Evolutionary conservation across 1,284 basidiomycete species (phyloP).

Genomic region (Cryptococcus hybrid): DNA sequence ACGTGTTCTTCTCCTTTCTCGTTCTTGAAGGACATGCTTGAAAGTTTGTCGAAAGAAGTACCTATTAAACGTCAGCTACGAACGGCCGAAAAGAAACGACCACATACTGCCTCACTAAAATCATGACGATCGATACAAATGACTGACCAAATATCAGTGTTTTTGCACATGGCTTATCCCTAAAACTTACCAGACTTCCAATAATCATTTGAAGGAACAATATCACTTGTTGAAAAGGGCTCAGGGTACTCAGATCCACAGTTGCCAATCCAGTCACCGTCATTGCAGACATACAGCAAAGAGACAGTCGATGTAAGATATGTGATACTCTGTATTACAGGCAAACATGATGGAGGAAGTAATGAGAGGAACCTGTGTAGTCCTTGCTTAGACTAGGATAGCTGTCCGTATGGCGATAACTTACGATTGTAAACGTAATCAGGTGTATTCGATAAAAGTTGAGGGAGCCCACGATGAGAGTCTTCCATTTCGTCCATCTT

Average conservation of each 20-base stretch:
- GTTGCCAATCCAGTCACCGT: constrained; percentile 55
- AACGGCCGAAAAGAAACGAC: neutral
- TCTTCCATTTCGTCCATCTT: constrained; percentile 13
- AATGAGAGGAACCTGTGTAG: constrained; percentile 49
- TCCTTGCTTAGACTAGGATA: neutral
- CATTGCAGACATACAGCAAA: constrained; percentile 54
- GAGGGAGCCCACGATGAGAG: constrained; percentile 18
- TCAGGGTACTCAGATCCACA: constrained; percentile 52
- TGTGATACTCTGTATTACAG: constrained; percentile 41
- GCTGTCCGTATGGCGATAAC: constrained; percentile 8
- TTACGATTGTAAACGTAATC: constrained; percentile 51
- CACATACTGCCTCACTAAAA: constrained; percentile 39
- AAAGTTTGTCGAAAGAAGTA: constrained; percentile 74
- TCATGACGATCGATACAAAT: constrained; percentile 50
- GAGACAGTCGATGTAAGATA: constrained; percentile 54
- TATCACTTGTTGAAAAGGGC: constrained; percentile 53
- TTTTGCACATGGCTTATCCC: neutral
- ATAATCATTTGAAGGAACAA: constrained; percentile 50
- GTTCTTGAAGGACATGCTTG: constrained; percentile 61
- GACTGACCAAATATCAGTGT: constrained; percentile 8
- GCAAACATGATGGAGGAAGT: constrained; percentile 53
- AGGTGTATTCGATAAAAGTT: constrained; percentile 53
- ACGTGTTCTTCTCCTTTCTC: constrained; percentile 38
- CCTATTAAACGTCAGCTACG: constrained; percentile 47
- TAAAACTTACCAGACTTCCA: constrained; percentile 45